These are phyloP conservation scores for Stemphylium beticola DNA, from an alignment of 2,329 filamentous ascomycete genomes.

Conservation along the genomic window DNA sequence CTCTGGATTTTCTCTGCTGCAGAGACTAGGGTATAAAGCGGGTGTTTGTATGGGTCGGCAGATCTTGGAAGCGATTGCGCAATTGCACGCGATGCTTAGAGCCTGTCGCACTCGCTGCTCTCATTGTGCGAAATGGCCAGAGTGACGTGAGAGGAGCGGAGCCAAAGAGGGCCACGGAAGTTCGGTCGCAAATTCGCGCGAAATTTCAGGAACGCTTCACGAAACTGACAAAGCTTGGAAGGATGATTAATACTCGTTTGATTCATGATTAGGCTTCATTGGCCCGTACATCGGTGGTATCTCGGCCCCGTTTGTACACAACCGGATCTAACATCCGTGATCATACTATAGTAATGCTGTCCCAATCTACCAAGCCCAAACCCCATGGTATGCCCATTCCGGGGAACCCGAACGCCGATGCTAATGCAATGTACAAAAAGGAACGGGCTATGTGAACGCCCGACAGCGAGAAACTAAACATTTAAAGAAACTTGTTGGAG, in stretches of 20 bases:
- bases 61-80: constrained; percentile 47
- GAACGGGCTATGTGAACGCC: background rate
- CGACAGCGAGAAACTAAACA: constrained; percentile 19
- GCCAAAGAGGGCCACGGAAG: background rate
- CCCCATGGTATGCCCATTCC: constrained; percentile 36
- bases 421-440: constrained; percentile 22
- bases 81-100: constrained; percentile 44
- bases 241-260: constrained; percentile 5
- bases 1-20: constrained; percentile 17
- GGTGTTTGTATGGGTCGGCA: constrained; percentile 36
- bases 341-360: constrained; percentile 8
- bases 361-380: constrained; percentile 35
- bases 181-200: constrained; percentile 1
- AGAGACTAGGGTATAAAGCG: constrained; percentile 27
- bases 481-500: constrained; percentile 39
- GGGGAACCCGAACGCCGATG: constrained; percentile 10
- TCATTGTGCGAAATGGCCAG: constrained; percentile 1
- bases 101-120: constrained; percentile 11
- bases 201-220: constrained; percentile 5
- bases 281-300: constrained; percentile 26
- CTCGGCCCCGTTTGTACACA: constrained; percentile 29
- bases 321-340: constrained; percentile 12
- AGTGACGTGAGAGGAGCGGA: constrained; percentile 19
- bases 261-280: constrained; percentile 18
- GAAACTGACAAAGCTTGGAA: constrained; percentile 3